Evolutionary conservation across 257 asterid species (phyloP), one percentile per base, ranked within the genome.

Genomic region (Solanum etuberosum): DNA sequence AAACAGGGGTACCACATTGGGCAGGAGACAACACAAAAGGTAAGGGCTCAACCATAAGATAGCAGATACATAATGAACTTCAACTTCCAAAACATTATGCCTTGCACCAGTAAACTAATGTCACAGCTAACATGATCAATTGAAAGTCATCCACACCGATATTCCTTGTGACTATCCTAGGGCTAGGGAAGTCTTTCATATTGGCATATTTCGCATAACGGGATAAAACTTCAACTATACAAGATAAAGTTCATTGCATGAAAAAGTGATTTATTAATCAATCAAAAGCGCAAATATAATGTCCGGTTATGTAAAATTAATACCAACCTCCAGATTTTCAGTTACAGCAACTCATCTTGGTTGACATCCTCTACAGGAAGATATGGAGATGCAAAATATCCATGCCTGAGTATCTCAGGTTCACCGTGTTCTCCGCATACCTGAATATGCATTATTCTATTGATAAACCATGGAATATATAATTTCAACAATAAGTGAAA

Each of bases 351-450:
- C 86, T 87, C 93, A 84, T 88, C 89, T 87, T 84, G 87, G 80
- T 74, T 71, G 35, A 72, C 84, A 82, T 65, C 90, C 59, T 88
- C 92, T 86, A 89, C 92, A 83, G 91, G 90, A 80, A 87, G 85
- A 65, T 86, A 65, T 35, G 97, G 89, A 85, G 96, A 89, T 72
- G 99, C 94, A 86, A 92, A 88, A 90, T 84, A 93, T 12, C 99
- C 98, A 57, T 86, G 93, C 91, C 89, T 91, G 18, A 94, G 91
- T 84, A 95, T 95, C 82, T 11, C 51, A 43, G 4, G 1, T 43
- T 43, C 51, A 43, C 16, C 11, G 1, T 12, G 51, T 43, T 43
- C 51, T 43, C 51, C 48, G 2, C 48, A 43, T 43, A 43, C 51
- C 15, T 43, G 51, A 12, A 43, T 43, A 11, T 15, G 5, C 2